Evolutionary conservation across 208 protist species (phyloP).

Genomic region (Acanthamoeba divionensis): DNA sequence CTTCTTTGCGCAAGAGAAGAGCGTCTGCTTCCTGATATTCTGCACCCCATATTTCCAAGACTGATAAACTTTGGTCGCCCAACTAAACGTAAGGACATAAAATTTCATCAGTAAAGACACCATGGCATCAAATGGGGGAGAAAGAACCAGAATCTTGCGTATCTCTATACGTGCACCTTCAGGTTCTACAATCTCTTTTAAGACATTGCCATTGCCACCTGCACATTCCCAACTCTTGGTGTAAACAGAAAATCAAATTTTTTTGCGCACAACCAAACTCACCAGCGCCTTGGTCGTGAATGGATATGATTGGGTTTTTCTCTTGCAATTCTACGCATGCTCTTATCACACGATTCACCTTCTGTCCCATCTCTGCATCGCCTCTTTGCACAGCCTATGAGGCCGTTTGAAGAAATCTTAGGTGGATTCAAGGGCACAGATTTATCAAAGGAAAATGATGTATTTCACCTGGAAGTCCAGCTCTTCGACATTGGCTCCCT

Average conservation of each 20-base stretch:
- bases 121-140: too few relatives aligned
- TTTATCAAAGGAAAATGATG: not conserved
- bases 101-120: not conserved
- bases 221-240: conserved; percentile 58
- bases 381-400: conserved; percentile 80
- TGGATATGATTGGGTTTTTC: conserved; percentile 79
- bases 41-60: conserved; percentile 82
- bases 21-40: conserved; percentile 84
- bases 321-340: conserved; percentile 77
- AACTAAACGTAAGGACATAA: conserved; percentile 41
- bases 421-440: not conserved
- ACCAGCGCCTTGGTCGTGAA: conserved; percentile 77
- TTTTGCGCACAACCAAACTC: not conserved
- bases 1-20: conserved; percentile 68
- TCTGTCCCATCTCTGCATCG: conserved; percentile 84
- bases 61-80: conserved; percentile 76
- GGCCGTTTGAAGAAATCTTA: too few relatives aligned
- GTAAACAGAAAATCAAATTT: not conserved
- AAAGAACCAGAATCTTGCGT: not conserved
- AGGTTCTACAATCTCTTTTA: conserved; percentile 80
- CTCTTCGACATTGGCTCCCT: conserved; percentile 49
- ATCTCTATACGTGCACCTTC: conserved; percentile 69
- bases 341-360: conserved; percentile 81
- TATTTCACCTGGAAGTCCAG: conserved; percentile 48
- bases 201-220: conserved; percentile 80